Evolutionary conservation across 805 yeast species (phyloP).

Genomic region (Cephaloascus albidus): DNA sequence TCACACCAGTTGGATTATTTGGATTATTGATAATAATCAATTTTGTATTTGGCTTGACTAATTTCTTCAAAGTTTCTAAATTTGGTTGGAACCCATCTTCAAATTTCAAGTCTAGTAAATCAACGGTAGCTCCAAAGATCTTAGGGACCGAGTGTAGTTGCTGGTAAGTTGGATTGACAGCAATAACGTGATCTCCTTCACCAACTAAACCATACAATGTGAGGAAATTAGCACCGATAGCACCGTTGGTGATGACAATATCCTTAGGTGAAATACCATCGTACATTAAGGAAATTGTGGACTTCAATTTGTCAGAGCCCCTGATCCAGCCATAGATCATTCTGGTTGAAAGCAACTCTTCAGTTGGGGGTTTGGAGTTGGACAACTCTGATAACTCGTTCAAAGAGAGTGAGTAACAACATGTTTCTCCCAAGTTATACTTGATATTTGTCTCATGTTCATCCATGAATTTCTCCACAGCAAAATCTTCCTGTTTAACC

Average conservation of each 20-base stretch:
- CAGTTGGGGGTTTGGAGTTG: conserved; percentile 13
- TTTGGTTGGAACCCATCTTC: conserved; percentile 28
- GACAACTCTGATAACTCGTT: conserved; percentile 22
- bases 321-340: conserved; percentile 36
- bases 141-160: conserved; percentile 38
- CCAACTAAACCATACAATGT: conserved; percentile 32
- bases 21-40: conserved; percentile 38
- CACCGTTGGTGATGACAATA: conserved; percentile 43
- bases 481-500: conserved; percentile 37
- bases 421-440: conserved; percentile 43
- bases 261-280: conserved; percentile 18
- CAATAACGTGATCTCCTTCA: conserved; percentile 36
- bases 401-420: conserved; percentile 35
- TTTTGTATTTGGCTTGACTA: conserved; percentile 27
- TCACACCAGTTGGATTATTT: conserved; percentile 36
- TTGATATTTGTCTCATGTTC: conserved; percentile 27
- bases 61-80: conserved; percentile 15
- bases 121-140: conserved; percentile 34
- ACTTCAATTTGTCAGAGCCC: conserved; percentile 32
- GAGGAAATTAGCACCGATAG: conserved; percentile 46
- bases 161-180: conserved; percentile 40
- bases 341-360: conserved; percentile 13
- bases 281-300: conserved; percentile 25
- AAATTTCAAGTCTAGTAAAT: conserved; percentile 17
- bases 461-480: conserved; percentile 49